Base-by-base conservation (phyloP, 352 stramenopile genomes). In the Globisporangium rhizosaccharum region DNA sequence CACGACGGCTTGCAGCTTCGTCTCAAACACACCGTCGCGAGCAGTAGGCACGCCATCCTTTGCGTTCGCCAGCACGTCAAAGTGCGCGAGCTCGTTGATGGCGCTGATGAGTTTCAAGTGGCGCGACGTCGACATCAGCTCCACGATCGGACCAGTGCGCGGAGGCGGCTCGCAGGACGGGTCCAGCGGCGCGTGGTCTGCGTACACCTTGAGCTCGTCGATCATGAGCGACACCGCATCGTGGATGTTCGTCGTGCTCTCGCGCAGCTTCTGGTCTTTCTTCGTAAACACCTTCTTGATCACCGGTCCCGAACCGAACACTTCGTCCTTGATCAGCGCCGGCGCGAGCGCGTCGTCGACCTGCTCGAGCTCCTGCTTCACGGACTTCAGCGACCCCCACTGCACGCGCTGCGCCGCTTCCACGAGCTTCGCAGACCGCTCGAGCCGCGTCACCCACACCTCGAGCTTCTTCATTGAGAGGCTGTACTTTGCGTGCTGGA, bases 261-360 rank as follows among this genome's bases (percentile, higher is more conserved):
- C 59, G n/a, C 82, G 79, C 18, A 92, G 49, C 25, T 83, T 84
- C 58, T 88, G 73, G 44, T 94, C 81, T 26, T 76, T 79, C 50
- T 76, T 85, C 2, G 82, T 91, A 28, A 94, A 90, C 30, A 86
- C 76, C 10, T 65, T 88, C 36, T 88, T 86, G 48, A 94, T 91
- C 28, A 63, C 77, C 8, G 82, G 82, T 2, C 81, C 80, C 25
- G 63, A 68, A 4, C 75, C 79, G 44, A 88, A 82, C 1, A 89
- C 61, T 47, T 86, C 77, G 11, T 59, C 67, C 37, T 82, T 83
- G 42, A 83, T 66, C 23, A 76, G 59, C 1, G 66, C 59, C 12
- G 55, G 51, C 23, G n/a, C 54, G 10, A 45, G 15, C 14, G 33
- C 48, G 30, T 71, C 59, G 25, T 63, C 52, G 2, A 65, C 47